Evolutionary conservation across 768 basidiomycete species (phyloP), one percentile per base, ranked within the genome.

Genomic region (Boletellus ananas): DNA sequence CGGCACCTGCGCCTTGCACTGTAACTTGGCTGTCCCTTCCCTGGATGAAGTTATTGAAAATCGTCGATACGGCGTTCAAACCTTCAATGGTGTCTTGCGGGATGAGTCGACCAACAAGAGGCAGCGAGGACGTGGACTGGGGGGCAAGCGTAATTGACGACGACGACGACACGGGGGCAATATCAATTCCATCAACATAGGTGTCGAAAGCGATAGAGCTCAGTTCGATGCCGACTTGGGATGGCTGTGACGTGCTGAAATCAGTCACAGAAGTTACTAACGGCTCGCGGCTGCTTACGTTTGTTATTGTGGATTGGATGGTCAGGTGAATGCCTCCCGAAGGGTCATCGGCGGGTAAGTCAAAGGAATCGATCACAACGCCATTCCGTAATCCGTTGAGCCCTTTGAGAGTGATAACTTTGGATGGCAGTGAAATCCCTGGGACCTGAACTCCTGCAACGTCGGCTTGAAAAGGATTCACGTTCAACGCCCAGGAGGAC

Each of bases 41-140:
- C 34, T 84, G 81, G 0, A 89, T 74, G 60, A 85, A 89, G 43
- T 78, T 80, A 55, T 85, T 87, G 71, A 89, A 89, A 29, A 89
- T 72, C 11, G 68, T 62, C 0, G 85, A 87, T 7, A 89, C 79
- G 1, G 72, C 72, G 1, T 74, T 74, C 35, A 87, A 74, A 0
- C 81, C 86, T 34, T 72, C 68, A 5, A 70, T 40, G 12, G 74
- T 73, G 31, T 57, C 68, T 58, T 89, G 87, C 1, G 83, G 84
- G 34, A 89, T 62, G 33, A 89, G 75, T 10, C 85, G 79, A 29
- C 87, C 87, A 16, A 68, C 71, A 34, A 88, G 72, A 8, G 79
- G 72, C 8, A 88, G 67, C 2, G 73, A 47, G 3, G 81, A 73
- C 0, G 77, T 79, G 10, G 79, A 69, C 34, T 68, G 71, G 33